Base-by-base conservation (phyloP, 192 early-diverging fungal genomes). In the Backusella liffmaniae region DNA sequence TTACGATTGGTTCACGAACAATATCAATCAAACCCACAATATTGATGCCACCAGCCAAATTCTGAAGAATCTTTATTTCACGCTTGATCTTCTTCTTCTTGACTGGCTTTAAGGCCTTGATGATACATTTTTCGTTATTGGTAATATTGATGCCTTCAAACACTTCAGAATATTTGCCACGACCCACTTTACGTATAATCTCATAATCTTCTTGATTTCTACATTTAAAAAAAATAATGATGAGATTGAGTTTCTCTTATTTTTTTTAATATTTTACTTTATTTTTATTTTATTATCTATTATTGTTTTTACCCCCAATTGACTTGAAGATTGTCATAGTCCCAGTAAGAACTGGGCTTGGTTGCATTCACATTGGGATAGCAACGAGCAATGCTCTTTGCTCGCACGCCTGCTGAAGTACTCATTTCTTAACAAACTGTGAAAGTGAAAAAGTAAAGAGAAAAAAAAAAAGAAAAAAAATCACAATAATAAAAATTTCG, bases 21-120 rank as follows among this genome's bases (percentile, higher is more conserved):
- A 99, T 91, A 81, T 99, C 97, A 69, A 93, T 88, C 59, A 99
- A 88, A 72, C 91, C 89, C 76, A 99, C 90, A 44, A 99, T 90
- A 82, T 99, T 99, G 29, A 92, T 88, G 4, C 98, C 98, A 51
- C 98, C 98, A 37, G 92, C 90, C 59, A 99, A 86, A 80, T 98
- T 99, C 82, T 98, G 97, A 78, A 99, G 90, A 72, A 99, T 99
- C 82, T 98, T 98, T 83, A 99, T 97, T 82, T 99, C 98, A 67
- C 98, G 90, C 90, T 98, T 98, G 79, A 99, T 99, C 89, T 99
- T 99, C 93, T 98, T 98, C 91, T 99, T 99, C 89, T 99, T 99
- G 77, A 99, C 96, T 4, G 98, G 98, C 88, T 99, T 99, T 66
- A 99, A 86, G 15, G 97, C 98, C 88, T 99, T 99, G 89, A 99